A percentile compares a stretch with the other conserved stretches of the same genome.
phyloP scores from a whole-genome alignment of 176 grass and related monocot genomes.

The Triticum urartu region DNA sequence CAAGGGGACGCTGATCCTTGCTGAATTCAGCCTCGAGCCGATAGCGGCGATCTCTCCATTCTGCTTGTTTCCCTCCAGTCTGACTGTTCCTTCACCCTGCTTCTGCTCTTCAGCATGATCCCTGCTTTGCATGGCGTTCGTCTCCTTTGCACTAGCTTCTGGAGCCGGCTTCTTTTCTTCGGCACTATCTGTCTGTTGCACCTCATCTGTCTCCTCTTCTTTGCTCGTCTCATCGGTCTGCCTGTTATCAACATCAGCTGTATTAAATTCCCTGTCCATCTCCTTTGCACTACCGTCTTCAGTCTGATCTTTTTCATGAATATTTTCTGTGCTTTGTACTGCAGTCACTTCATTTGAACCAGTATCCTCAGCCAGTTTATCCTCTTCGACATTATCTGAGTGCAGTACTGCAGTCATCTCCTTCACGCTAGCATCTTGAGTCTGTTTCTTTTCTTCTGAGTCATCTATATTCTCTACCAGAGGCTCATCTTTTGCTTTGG shows the following conservation, averaged over 20 bases:
- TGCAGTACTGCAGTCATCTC: not conserved
- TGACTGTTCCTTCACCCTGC: not conserved
- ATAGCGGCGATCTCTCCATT: slow-evolving; percentile 26
- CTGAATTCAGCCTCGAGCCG: slow-evolving; percentile 23
- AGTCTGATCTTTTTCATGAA: slow-evolving; percentile 28
- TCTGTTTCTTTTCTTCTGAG: slow-evolving; percentile 24
- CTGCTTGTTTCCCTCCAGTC: slow-evolving; percentile 25
- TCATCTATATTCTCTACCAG: not conserved
- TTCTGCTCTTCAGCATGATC: slow-evolving; percentile 7
- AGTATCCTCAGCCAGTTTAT: not conserved
- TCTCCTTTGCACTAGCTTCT: slow-evolving; percentile 3
- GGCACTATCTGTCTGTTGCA: not conserved
- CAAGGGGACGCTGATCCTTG: slow-evolving; percentile 40
- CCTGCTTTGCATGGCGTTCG: not conserved
- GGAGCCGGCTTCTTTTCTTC: slow-evolving; percentile 3
- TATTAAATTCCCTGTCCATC: not conserved
- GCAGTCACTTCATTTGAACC: not conserved
- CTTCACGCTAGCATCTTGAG: not conserved
- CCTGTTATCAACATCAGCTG: not conserved
- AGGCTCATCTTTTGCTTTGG: slow-evolving; percentile 3
- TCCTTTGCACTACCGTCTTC: slow-evolving; percentile 11
- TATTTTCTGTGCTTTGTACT: not conserved
- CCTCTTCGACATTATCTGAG: slow-evolving; percentile 22
- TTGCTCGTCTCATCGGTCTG: not conserved
- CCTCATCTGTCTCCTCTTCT: not conserved